Evolutionary conservation across 331 rosid genomes (phyloP), one percentile per base, ranked within the genome.

Genomic region (Arachis monticola): DNA sequence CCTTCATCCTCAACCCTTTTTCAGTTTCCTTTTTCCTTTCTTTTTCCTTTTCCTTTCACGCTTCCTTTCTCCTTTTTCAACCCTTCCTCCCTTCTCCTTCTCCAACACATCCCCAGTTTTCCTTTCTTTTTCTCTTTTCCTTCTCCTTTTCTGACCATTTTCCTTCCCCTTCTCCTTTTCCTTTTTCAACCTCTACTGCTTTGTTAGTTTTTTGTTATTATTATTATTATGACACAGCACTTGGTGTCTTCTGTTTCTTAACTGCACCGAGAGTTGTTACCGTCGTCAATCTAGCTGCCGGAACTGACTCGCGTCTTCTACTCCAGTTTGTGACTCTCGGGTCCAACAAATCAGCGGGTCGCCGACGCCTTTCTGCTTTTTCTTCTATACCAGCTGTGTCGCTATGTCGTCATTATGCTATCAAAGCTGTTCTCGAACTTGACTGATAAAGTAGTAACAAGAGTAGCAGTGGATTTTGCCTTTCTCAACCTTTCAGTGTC

Each of bases 391-490:
- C 53, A n/a, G 3, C 53, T 2, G 77, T 77, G 31, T n/a, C 12
- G 7, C 78, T 82, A 5, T 77, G 82, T 31, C 88, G 72, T 40
- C 92, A 66, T 8, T 87, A 84, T 8, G 67, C 89, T 66, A 77
- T 84, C 79, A 83, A 81, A 66, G 85, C 97, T 2, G 89, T 82
- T 61, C 88, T 92, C 40, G 87, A 82, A 48, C 80, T 88, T 5
- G 76, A 61, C 30, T 85, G 80, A 44, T 8, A 57, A 47, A 10
- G 46, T 32, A 63, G 35, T 44, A 67, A 46, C 22, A 56, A 22
- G 27, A 22, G 27, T 22, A 22, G 27, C 27, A 22, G 55, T 8
- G 8, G 3, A 10, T 2, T 1, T 5, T 14, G 58, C 22, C 7
- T 78, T 72, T 30, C 86, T 42, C 31, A 78, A 22, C 7, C 79